Base-by-base conservation (phyloP, 1,284 basidiomycete species). In the Wolfiporia cocos region DNA sequence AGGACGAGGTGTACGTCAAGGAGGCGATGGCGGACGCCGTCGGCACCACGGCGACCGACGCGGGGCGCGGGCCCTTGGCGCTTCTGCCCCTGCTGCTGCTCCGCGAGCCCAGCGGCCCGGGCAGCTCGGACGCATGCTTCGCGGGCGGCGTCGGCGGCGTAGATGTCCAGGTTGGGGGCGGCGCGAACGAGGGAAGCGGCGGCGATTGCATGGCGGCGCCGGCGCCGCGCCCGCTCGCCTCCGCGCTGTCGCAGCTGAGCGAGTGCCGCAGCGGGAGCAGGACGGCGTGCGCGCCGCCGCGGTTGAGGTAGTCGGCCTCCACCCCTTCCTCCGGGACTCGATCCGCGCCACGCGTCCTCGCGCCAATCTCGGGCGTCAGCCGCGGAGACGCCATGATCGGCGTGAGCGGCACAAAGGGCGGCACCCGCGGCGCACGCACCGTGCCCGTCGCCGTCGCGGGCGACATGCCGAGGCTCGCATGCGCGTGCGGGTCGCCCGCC, bases 381-480 rank as follows among this genome's bases (percentile, higher is more conserved):
- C 73, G 54, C n/a, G 78, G 78, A 3, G 78, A 80, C 26, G 76
- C 75, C 43, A 68, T 65, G 48, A 79, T 81, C 37, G 76, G 69
- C 18, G 77, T 71, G 41, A 79, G 65, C 33, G 76, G 74, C 18
- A 70, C 56, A 54, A 78, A 77, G 30, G 65, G 63, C n/a, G 49
- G 49, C 29, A 49, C 17, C 14, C 41, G 44, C 38, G 44, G 40
- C 29, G 50, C 35, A 38, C 42, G 39, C 20, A 51, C 43, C 10
- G 47, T 48, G 37, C 33, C 44, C 5, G 46, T 37, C 14, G 51
- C 48, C 19, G 38, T 46, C 31, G 49, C 37, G 44, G 39, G 26
- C 17, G 42, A 41, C 15, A 37, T 46, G 36, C 34, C 38, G 7
- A 46, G 22, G 30, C 26, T 28, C 17, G 44, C 21, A 35, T 39